These are phyloP conservation scores for Chlamydomonas sp. DNA, from an alignment of 139 green algal species.

Conservation along the genomic window DNA sequence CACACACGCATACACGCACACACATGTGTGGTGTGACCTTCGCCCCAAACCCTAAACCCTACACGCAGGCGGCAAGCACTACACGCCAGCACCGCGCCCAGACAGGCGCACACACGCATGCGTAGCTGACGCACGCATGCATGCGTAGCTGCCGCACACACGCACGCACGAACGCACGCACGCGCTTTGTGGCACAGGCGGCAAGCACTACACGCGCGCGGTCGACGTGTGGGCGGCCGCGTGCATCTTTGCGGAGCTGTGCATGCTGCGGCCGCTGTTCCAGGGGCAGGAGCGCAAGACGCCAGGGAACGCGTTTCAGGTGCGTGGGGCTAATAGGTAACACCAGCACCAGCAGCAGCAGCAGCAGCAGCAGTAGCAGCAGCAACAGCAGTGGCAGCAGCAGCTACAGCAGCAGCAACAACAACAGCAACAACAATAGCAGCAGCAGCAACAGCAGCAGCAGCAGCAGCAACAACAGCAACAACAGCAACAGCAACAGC, in stretches of 20 bases:
- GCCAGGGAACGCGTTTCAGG: constrained; percentile 43
- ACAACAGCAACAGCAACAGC: too few relatives aligned
- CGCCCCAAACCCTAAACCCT: neutral
- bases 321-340: constrained; percentile 45
- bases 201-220: constrained; percentile 63
- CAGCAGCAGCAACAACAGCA: too few relatives aligned
- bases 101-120: too few relatives aligned
- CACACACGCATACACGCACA: too few relatives aligned
- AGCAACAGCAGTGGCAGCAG: constrained; percentile 39
- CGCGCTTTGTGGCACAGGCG: constrained; percentile 22
- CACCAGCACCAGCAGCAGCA: neutral
- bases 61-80: too few relatives aligned
- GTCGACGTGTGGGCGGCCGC: constrained; percentile 71
- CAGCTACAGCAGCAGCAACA: neutral
- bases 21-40: too few relatives aligned
- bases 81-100: neutral
- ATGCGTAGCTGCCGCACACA: too few relatives aligned
- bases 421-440: neutral
- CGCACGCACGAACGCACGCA: too few relatives aligned
- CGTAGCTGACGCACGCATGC: too few relatives aligned
- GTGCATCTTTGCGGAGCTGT: constrained; percentile 78
- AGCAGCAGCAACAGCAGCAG: too few relatives aligned
- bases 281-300: constrained; percentile 57
- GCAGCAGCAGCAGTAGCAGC: constrained; percentile 20
- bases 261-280: constrained; percentile 64